Percentiles rank a stretch among this genome's conserved stretches.
phyloP scores from a whole-genome alignment of 192 early-diverging fungal species.

The Entomortierella parvispora region DNA sequence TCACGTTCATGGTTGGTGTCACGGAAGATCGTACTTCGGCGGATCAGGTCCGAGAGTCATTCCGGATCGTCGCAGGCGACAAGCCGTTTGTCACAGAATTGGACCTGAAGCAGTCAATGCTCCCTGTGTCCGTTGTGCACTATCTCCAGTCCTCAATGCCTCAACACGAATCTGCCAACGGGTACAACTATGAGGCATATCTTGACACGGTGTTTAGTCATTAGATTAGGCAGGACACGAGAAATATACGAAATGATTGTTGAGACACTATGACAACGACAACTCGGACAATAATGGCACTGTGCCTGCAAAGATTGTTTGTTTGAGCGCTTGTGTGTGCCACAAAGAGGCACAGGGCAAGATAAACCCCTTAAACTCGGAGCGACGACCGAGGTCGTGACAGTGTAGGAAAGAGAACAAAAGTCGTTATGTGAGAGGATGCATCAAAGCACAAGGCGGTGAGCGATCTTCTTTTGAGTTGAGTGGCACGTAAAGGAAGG shows the following conservation, averaged over 20 bases:
- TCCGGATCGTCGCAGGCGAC: constrained; percentile 86
- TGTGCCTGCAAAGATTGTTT: no score
- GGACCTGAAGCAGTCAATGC: constrained; percentile 82
- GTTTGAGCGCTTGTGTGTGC: no score
- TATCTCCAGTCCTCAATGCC: constrained; percentile 79
- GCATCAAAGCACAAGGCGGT: background rate
- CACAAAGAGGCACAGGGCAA: no score
- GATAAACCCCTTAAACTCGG: no score
- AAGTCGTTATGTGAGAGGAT: background rate
- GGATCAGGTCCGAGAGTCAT: constrained; percentile 87
- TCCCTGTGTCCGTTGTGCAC: constrained; percentile 78
- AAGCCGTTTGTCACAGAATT: constrained; percentile 88
- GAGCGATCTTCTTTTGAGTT: no score
- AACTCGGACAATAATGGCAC: no score
- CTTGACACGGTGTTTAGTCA: constrained; percentile 68
- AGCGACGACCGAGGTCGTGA: no score
- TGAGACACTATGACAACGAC: no score
- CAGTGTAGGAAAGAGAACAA: no score
- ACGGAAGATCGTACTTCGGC: constrained; percentile 92
- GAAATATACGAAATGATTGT: no score
- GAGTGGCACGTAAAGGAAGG: no score
- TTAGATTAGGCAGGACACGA: background rate
- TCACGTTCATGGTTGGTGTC: constrained; percentile 83
- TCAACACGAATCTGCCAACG: constrained; percentile 60
- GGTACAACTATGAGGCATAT: constrained; percentile 84